Evolutionary conservation across 129 eudicot species (phyloP).

Genomic region (Lactuca sativa): DNA sequence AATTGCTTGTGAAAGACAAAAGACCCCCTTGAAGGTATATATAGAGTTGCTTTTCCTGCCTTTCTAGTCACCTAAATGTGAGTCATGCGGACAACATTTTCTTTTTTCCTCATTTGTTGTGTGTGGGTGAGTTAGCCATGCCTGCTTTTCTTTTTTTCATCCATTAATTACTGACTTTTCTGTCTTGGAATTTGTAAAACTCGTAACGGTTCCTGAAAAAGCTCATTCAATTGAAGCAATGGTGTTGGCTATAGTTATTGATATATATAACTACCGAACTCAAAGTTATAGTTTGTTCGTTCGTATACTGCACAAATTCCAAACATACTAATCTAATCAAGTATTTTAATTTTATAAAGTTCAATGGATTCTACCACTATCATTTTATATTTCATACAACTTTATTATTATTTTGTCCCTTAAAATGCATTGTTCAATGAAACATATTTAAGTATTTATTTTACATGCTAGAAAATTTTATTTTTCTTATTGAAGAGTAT

Average conservation of each 20-base stretch:
- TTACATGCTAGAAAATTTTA: too few species aligned
- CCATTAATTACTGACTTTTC: neutral
- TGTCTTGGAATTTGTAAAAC: neutral
- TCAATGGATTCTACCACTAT: too few species aligned
- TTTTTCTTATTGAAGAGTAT: too few species aligned
- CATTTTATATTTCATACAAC: too few species aligned
- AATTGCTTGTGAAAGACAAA: constrained; percentile 31
- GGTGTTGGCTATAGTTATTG: neutral
- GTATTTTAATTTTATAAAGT: too few species aligned
- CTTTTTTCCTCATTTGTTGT: neutral
- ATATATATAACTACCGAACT: neutral
- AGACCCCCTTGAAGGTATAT: constrained; percentile 21
- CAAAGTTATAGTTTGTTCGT: neutral
- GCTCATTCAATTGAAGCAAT: neutral
- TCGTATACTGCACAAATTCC: neutral
- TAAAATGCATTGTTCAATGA: too few species aligned
- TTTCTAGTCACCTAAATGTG: constrained; percentile 22
- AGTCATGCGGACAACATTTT: constrained; percentile 7
- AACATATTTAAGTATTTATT: too few species aligned
- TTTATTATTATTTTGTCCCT: too few species aligned
- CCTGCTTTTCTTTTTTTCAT: neutral
- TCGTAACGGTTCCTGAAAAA: neutral
- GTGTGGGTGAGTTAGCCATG: constrained; percentile 3
- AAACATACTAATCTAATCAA: neutral
- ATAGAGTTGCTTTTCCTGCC: constrained; percentile 3